Evolutionary conservation across 192 early-diverging fungal genomes (phyloP).

Genomic region (Linnemannia schmuckeri): DNA sequence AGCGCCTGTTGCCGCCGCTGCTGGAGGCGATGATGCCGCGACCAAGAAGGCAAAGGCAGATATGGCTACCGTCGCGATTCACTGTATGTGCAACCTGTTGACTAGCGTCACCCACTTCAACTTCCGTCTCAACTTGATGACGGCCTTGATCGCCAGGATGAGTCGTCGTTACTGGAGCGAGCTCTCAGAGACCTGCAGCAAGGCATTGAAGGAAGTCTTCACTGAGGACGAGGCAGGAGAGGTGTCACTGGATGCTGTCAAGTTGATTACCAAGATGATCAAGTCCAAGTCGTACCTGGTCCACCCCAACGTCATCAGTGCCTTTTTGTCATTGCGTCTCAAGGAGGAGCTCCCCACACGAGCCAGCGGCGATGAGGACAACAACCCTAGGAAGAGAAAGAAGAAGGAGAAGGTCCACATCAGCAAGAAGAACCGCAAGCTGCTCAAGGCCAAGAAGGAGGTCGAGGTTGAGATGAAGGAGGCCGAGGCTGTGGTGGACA

Average conservation of each 20-base stretch:
- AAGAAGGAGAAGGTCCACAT: slow-evolving; percentile 69
- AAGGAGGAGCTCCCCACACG: slow-evolving; percentile 82
- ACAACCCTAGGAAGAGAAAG: slow-evolving; percentile 64
- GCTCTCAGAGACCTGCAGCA: slow-evolving; percentile 79
- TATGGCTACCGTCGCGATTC: slow-evolving; percentile 73
- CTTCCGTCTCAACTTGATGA: slow-evolving; percentile 92
- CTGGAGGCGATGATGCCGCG: slow-evolving; percentile 22
- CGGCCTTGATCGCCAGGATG: slow-evolving; percentile 84
- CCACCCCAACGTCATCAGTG: slow-evolving; percentile 75
- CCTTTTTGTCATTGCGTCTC: slow-evolving; percentile 86
- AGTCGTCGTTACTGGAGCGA: slow-evolving; percentile 61
- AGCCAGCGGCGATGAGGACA: slow-evolving; percentile 66
- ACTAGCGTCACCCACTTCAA: slow-evolving; percentile 93
- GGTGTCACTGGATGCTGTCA: slow-evolving; percentile 87
- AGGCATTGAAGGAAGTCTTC: slow-evolving; percentile 85
- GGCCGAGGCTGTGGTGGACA: slow-evolving; percentile 89
- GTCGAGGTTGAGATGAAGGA: slow-evolving; percentile 88
- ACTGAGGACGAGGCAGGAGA: slow-evolving; percentile 89
- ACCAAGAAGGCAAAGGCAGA: slow-evolving; percentile 39
- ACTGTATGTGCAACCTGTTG: slow-evolving; percentile 88
- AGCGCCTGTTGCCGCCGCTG: slow-evolving; percentile 24
- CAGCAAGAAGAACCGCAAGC: slow-evolving; percentile 80
- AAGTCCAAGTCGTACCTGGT: slow-evolving; percentile 84
- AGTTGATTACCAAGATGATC: slow-evolving; percentile 86
- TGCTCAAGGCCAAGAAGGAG: slow-evolving; percentile 77